Percentiles rank a stretch among this genome's conserved stretches.
Conservation (phyloP, 495 filamentous ascomycete species). For the Tetracladium setigerum region DNA sequence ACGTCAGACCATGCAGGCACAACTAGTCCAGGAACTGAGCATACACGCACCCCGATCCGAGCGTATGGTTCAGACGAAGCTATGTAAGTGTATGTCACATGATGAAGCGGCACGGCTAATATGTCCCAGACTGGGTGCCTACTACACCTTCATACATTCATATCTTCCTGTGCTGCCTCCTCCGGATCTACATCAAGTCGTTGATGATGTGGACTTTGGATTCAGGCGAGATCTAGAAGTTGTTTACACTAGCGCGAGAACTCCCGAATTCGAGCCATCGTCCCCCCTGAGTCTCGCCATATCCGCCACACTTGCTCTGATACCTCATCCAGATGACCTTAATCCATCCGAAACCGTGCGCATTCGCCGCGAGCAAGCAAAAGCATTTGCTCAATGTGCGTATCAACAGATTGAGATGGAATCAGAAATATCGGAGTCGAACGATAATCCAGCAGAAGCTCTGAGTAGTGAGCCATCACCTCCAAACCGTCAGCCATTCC, state of each 20-base stretch:
- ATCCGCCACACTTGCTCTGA: conserved; percentile 46
- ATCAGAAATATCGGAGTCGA: conserved; percentile 47
- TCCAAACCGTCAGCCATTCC: conserved; percentile 39
- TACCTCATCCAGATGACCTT: conserved; percentile 45
- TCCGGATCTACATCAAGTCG: conserved; percentile 31
- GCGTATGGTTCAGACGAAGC: conserved; percentile 12
- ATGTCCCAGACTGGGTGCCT: conserved; percentile 44
- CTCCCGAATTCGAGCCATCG: conserved; percentile 41
- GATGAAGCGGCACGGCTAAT: conserved; percentile 21
- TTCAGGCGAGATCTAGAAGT: conserved; percentile 7
- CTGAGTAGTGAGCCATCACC: conserved; percentile 36
- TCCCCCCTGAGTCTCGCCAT: conserved; percentile 48
- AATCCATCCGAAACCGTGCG: conserved; percentile 38
- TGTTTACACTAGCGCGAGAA: conserved; percentile 25
- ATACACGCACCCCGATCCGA: conserved; percentile 23
- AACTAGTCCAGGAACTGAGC: conserved; percentile 22
- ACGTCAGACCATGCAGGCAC: conserved; percentile 5
- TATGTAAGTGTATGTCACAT: conserved; percentile 23
- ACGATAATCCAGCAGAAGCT: conserved; percentile 43
- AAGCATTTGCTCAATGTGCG: conserved; percentile 46
- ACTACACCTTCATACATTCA: conserved; percentile 52
- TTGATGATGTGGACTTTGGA: conserved; percentile 38
- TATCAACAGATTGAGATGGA: conserved; percentile 47
- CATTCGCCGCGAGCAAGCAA: conserved; percentile 46
- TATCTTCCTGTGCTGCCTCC: conserved; percentile 54